Evolutionary conservation across 306 rosid genomes (phyloP).

Genomic region (Vigna mungo): DNA sequence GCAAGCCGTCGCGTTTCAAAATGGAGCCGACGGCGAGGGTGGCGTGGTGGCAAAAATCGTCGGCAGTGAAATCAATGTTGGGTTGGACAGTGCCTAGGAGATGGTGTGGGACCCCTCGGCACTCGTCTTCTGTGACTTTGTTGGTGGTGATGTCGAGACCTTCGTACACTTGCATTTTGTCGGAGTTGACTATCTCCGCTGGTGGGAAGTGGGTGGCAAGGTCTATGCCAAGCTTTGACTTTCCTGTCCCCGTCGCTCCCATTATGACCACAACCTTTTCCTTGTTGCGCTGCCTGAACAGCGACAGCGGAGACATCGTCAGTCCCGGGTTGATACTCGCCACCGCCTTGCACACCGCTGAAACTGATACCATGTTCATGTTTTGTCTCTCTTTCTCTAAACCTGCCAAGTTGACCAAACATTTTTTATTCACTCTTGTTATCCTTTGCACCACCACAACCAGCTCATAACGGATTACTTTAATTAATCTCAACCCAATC

Average conservation of each 20-base stretch:
- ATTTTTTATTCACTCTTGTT: constrained; percentile 1
- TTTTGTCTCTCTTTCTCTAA: neutral
- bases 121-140: constrained; percentile 67
- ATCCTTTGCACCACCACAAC: constrained; percentile 31
- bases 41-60: constrained; percentile 47
- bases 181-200: constrained; percentile 74
- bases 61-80: constrained; percentile 14
- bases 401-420: constrained; percentile 56
- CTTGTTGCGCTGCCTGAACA: constrained; percentile 58
- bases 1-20: constrained; percentile 32
- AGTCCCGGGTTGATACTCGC: constrained; percentile 52
- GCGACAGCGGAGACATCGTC: constrained; percentile 45
- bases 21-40: constrained; percentile 44
- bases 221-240: constrained; percentile 74
- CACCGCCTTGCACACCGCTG: constrained; percentile 54
- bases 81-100: constrained; percentile 46
- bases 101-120: constrained; percentile 78
- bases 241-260: constrained; percentile 89
- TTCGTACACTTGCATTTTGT: constrained; percentile 76
- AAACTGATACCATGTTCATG: constrained; percentile 38
- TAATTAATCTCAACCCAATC: constrained; percentile 10
- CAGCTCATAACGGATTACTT: constrained; percentile 46
- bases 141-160: constrained; percentile 76
- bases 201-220: constrained; percentile 58
- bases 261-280: constrained; percentile 70